These are phyloP conservation scores for Quercus cerris DNA, from an alignment of 306 rosid species.

Conservation along the genomic window DNA sequence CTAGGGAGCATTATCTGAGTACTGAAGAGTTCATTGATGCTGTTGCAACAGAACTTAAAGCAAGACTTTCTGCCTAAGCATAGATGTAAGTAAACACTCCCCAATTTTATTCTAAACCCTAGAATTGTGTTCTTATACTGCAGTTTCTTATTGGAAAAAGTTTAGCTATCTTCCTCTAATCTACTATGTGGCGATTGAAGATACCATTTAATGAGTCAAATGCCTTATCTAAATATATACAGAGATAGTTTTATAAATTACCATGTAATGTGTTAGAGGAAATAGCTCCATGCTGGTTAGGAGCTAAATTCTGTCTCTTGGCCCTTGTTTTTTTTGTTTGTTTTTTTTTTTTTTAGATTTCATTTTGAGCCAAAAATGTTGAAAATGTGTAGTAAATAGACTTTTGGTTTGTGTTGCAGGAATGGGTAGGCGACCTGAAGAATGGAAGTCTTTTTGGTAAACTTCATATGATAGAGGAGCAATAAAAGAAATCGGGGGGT, in stretches of 20 bases:
- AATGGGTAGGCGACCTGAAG: not conserved
- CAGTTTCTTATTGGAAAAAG: not conserved
- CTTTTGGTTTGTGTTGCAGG: not conserved
- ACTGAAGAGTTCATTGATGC: conserved; percentile 94
- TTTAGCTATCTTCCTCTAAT: not conserved
- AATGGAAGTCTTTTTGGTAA: not conserved
- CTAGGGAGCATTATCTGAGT: conserved; percentile 72
- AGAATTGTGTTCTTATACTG: not conserved
- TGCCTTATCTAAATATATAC: not conserved
- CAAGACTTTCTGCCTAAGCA: conserved; percentile 33
- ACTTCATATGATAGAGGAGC: not conserved
- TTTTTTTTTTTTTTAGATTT: not conserved
- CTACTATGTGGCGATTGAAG: not conserved
- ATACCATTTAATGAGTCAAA: not conserved
- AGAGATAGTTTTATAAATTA: not conserved
- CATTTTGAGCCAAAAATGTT: not conserved
- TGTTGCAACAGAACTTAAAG: conserved; percentile 59
- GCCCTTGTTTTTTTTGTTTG: not conserved
- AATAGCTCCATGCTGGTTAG: not conserved
- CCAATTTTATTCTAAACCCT: not conserved
- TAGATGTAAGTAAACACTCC: conserved; percentile 8
- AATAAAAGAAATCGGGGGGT: not conserved
- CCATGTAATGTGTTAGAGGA: not conserved
- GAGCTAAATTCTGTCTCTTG: not conserved
- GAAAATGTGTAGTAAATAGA: not conserved